Conservation (phyloP, 2,329 filamentous ascomycete genomes). For the Ophiostoma sp. region DNA sequence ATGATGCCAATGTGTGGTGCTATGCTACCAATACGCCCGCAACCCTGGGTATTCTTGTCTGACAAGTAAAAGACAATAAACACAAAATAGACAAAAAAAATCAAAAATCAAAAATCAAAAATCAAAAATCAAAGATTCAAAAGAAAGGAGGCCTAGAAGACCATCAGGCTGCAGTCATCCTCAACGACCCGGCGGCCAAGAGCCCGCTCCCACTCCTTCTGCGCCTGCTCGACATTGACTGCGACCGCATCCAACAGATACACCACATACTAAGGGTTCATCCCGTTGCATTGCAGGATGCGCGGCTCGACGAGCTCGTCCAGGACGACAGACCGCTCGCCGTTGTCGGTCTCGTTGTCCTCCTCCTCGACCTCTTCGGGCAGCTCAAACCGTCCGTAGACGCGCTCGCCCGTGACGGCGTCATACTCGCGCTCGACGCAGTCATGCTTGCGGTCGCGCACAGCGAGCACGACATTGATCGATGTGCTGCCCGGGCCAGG, state of each 20-base stretch:
- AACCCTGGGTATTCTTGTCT: slow-evolving; percentile 7
- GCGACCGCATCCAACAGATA: neutral
- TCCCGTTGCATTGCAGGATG: slow-evolving; percentile 24
- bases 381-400: slow-evolving; percentile 75
- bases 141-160: neutral
- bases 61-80: neutral
- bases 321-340: slow-evolving; percentile 55
- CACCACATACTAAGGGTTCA: slow-evolving; percentile 2
- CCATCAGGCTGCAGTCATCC: neutral
- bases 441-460: slow-evolving; percentile 57
- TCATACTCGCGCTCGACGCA: slow-evolving; percentile 57
- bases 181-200: neutral
- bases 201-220: slow-evolving; percentile 2
- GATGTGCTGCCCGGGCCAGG: slow-evolving; percentile 31
- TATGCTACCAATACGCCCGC: slow-evolving; percentile 5
- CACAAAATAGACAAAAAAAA: neutral
- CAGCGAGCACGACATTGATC: slow-evolving; percentile 61
- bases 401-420: slow-evolving; percentile 60
- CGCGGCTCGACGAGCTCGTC: slow-evolving; percentile 62
- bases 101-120: neutral
- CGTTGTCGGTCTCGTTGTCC: slow-evolving; percentile 45
- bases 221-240: neutral
- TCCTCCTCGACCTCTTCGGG: slow-evolving; percentile 49
- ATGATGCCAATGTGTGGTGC: neutral
- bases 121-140: neutral